Conservation (phyloP, 306 rosid genomes). For the Trichosanthes truncata region DNA sequence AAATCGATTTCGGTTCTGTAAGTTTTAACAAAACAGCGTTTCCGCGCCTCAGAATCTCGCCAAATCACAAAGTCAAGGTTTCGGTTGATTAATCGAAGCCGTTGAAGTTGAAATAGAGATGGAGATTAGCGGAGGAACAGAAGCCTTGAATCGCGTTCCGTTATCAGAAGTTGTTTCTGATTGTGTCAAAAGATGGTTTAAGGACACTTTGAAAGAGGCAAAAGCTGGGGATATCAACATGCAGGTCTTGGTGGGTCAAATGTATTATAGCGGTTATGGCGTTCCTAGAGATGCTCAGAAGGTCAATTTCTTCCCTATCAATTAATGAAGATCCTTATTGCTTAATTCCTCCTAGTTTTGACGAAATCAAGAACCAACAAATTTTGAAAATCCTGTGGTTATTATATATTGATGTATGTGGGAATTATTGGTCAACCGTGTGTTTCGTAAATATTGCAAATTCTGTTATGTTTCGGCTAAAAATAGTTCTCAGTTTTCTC, state of each 20-base stretch:
- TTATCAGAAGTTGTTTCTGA: constrained; percentile 76
- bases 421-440: not conserved
- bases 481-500: not conserved
- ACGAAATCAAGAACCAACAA: not conserved
- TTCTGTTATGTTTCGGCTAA: not conserved
- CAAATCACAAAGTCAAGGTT: constrained; percentile 6
- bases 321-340: not conserved
- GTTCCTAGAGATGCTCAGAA: constrained; percentile 71
- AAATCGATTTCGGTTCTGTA: not conserved
- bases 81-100: constrained; percentile 11
- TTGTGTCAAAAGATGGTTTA: constrained; percentile 90
- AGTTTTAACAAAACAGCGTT: not conserved
- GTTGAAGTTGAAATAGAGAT: constrained; percentile 24
- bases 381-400: not conserved
- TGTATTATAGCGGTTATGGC: constrained; percentile 90
- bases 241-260: constrained; percentile 92
- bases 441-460: not conserved
- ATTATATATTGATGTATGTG: not conserved
- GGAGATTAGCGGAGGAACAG: constrained; percentile 48
- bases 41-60: not conserved
- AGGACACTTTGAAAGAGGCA: constrained; percentile 77
- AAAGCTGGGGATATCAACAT: constrained; percentile 77
- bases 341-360: not conserved
- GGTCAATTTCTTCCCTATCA: constrained; percentile 27
- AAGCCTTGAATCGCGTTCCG: constrained; percentile 35